Conservation (phyloP, 192 early-diverging fungal species). For the Obelidium mucronatum region DNA sequence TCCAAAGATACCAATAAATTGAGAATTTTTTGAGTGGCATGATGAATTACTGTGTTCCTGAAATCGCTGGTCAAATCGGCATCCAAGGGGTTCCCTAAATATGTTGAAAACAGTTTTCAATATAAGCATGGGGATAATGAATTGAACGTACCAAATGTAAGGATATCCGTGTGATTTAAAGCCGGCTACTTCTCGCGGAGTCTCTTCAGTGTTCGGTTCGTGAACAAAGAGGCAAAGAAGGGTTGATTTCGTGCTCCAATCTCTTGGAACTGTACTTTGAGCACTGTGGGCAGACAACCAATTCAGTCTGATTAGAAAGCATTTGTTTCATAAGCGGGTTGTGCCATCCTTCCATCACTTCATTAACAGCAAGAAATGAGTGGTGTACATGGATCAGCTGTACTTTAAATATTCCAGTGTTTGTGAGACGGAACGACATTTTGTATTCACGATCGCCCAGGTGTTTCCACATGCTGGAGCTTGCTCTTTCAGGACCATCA, state of each 20-base stretch:
- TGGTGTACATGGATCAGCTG: conserved; percentile 11
- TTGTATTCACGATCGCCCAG: conserved; percentile 27
- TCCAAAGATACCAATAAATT: neutral
- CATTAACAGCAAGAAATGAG: neutral
- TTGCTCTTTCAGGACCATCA: neutral
- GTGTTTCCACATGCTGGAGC: conserved; percentile 12
- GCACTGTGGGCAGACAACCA: conserved; percentile 22
- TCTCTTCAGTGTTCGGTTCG: neutral
- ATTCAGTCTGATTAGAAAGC: neutral
- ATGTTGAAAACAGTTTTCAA: neutral
- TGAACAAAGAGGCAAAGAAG: conserved; percentile 8
- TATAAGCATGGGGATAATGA: neutral
- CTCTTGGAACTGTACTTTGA: neutral
- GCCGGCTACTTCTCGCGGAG: neutral
- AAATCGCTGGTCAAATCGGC: conserved; percentile 11
- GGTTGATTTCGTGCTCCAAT: neutral
- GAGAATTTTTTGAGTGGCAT: neutral
- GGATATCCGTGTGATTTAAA: neutral
- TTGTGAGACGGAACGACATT: conserved; percentile 16
- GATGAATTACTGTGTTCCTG: neutral
- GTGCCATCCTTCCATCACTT: neutral
- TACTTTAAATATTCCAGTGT: conserved; percentile 10
- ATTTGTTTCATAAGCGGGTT: neutral
- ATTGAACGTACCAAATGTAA: conserved; percentile 8
- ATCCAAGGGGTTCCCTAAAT: conserved; percentile 9